These are phyloP conservation scores for Hordeum marinum DNA, from an alignment of 176 grass and related monocot genomes.

Conservation along the genomic window DNA sequence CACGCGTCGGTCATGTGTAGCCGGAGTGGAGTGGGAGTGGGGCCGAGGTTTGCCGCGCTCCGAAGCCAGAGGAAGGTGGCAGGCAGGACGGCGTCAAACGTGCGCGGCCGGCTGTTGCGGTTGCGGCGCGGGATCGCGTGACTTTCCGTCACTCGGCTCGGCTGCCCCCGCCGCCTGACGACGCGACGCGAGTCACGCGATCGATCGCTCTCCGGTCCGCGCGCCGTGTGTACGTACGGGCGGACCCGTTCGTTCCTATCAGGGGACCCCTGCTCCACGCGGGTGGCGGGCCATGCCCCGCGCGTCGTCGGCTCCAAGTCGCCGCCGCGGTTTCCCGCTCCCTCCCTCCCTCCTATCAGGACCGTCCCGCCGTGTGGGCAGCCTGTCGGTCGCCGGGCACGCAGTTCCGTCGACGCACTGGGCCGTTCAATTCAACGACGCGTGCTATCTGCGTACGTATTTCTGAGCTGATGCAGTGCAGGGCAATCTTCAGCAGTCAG, in stretches of 20 bases:
- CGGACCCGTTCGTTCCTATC: background rate
- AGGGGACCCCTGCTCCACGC: background rate
- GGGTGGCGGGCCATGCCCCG: background rate
- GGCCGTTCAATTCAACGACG: background rate
- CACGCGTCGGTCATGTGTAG: background rate
- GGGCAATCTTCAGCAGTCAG: no score
- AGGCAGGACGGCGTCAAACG: constrained; percentile 31
- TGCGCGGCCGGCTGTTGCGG: background rate
- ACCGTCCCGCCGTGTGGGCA: no score
- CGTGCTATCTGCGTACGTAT: no score
- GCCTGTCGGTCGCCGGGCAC: background rate
- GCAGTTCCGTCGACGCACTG: no score
- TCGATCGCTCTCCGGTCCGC: background rate
- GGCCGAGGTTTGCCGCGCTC: constrained; percentile 8
- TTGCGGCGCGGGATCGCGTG: background rate
- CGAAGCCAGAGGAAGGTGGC: background rate
- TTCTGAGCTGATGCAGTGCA: background rate
- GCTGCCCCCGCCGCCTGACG: background rate
- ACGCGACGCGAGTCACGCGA: background rate
- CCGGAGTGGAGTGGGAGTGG: background rate
- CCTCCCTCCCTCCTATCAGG: no score
- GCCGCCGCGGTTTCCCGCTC: constrained; percentile 12
- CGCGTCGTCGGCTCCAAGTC: background rate
- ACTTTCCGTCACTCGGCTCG: background rate
- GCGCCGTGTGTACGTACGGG: constrained; percentile 7